Conservation (phyloP, 768 basidiomycete species). For the Multifurca ochricompacta region DNA sequence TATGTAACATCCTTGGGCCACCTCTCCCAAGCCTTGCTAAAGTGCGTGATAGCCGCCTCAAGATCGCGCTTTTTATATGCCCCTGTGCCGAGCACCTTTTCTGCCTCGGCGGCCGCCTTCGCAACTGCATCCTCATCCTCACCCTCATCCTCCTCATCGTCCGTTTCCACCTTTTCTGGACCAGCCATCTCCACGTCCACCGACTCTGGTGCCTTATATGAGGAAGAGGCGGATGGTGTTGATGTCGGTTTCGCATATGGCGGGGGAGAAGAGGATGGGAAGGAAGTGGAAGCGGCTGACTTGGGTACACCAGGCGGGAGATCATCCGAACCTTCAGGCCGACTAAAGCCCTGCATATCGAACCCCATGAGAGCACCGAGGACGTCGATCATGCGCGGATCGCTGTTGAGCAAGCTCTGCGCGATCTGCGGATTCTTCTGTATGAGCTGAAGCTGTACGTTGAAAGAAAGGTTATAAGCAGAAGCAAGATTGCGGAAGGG, state of each 20-base stretch:
- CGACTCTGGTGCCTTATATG: slow-evolving; percentile 22
- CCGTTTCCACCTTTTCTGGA: slow-evolving; percentile 32
- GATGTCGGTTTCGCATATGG: slow-evolving; percentile 32
- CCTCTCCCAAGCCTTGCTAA: slow-evolving; percentile 83
- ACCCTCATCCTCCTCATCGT: slow-evolving; percentile 46
- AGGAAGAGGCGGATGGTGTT: slow-evolving; percentile 33
- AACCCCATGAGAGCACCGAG: slow-evolving; percentile 90
- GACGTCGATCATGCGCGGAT: slow-evolving; percentile 91
- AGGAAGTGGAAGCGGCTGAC: slow-evolving; percentile 35
- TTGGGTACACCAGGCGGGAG: slow-evolving; percentile 54
- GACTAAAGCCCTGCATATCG: slow-evolving; percentile 79
- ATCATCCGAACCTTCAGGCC: slow-evolving; percentile 80
- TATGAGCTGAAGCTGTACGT: slow-evolving; percentile 48
- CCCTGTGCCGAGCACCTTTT: slow-evolving; percentile 70
- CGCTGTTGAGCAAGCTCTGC: slow-evolving; percentile 49
- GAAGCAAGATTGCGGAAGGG: no score
- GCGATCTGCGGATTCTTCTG: slow-evolving; percentile 65
- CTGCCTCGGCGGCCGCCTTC: slow-evolving; percentile 70
- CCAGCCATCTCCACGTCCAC: slow-evolving; percentile 62
- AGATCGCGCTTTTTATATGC: slow-evolving; percentile 87
- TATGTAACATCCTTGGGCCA: slow-evolving; percentile 93
- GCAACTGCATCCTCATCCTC: slow-evolving; percentile 55
- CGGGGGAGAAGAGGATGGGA: slow-evolving; percentile 30
- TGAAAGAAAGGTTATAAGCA: neutral
- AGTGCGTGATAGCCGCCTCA: slow-evolving; percentile 64